Percentiles rank a stretch among this genome's conserved stretches.
phyloP scores from a whole-genome alignment of 371 early-diverging fungal species.

The Syncephalastrum racemosum region DNA sequence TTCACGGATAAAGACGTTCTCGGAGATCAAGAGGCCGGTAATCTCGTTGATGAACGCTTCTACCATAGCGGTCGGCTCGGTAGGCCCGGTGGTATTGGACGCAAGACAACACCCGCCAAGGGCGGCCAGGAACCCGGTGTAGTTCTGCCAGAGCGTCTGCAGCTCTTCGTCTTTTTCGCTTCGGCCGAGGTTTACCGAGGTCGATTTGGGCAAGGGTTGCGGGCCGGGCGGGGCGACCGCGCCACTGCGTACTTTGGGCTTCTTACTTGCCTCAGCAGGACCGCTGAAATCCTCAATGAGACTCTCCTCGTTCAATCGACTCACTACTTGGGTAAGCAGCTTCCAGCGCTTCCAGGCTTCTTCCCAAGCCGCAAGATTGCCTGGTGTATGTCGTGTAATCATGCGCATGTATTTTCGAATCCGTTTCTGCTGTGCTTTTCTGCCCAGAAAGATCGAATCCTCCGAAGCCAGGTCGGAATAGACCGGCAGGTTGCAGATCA shows the following conservation, averaged over 20 bases:
- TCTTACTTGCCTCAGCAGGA: not conserved
- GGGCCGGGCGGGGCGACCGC: not conserved
- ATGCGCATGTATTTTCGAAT: constrained; percentile 70
- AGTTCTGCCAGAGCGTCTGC: constrained; percentile 64
- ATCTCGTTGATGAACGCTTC: constrained; percentile 82
- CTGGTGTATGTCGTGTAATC: constrained; percentile 67
- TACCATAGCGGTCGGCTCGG: constrained; percentile 52
- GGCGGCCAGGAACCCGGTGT: constrained; percentile 71
- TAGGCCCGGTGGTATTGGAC: constrained; percentile 26
- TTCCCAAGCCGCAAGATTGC: constrained; percentile 84
- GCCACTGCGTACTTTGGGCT: constrained; percentile 5
- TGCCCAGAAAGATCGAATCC: constrained; percentile 59
- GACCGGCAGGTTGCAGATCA: constrained; percentile 65
- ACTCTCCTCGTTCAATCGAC: constrained; percentile 38
- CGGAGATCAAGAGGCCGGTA: constrained; percentile 77
- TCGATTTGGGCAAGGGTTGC: constrained; percentile 8
- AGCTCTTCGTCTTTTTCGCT: constrained; percentile 41
- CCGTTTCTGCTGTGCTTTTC: constrained; percentile 77
- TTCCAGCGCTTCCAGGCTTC: constrained; percentile 81
- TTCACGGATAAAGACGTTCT: constrained; percentile 87
- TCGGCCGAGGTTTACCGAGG: constrained; percentile 11
- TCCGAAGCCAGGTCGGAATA: constrained; percentile 67
- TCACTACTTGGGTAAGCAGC: constrained; percentile 48
- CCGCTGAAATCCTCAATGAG: constrained; percentile 16
- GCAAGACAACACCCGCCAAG: constrained; percentile 64